These are phyloP conservation scores for Ceratocystiopsis minuta DNA, from an alignment of 2,329 filamentous ascomycete genomes.

Conservation along the genomic window DNA sequence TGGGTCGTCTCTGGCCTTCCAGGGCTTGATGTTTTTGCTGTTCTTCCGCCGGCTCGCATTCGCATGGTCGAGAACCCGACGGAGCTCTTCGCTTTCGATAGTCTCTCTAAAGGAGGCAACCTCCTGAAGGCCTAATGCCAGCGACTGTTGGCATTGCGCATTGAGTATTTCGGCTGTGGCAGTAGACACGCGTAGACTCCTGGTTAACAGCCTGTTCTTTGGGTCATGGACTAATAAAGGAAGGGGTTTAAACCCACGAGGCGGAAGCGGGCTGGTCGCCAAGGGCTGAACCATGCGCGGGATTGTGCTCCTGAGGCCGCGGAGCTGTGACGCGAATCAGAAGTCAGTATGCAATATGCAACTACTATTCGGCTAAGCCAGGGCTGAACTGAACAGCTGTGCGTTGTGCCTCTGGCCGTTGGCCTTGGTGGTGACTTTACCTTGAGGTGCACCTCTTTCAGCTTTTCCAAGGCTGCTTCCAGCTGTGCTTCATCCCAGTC, in stretches of 20 bases:
- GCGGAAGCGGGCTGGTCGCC: conserved; percentile 25
- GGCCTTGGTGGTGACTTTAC: conserved; percentile 16
- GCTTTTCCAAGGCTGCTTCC: conserved; percentile 28
- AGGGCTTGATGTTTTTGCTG: conserved; percentile 37
- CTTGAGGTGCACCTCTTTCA: conserved; percentile 37
- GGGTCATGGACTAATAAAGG: too few species aligned
- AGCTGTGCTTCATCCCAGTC: conserved; percentile 31
- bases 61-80: conserved; percentile 32
- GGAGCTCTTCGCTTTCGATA: conserved; percentile 27
- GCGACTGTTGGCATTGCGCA: conserved; percentile 27
- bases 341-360: too few species aligned
- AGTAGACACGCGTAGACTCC: too few species aligned
- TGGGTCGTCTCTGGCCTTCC: conserved; percentile 40
- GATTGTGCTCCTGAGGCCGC: conserved; percentile 28
- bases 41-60: conserved; percentile 34
- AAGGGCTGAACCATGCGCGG: conserved; percentile 34
- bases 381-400: too few species aligned
- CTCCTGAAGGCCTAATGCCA: conserved; percentile 28
- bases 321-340: conserved; percentile 19
- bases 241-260: conserved; percentile 21
- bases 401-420: too few species aligned
- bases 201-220: too few species aligned
- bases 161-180: conserved; percentile 25
- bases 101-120: conserved; percentile 32
- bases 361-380: too few species aligned